A percentile compares a stretch with the other conserved stretches of the same genome.
Conservation (phyloP, 2,329 filamentous ascomycete genomes). For the Uncinocarpus reesii region DNA sequence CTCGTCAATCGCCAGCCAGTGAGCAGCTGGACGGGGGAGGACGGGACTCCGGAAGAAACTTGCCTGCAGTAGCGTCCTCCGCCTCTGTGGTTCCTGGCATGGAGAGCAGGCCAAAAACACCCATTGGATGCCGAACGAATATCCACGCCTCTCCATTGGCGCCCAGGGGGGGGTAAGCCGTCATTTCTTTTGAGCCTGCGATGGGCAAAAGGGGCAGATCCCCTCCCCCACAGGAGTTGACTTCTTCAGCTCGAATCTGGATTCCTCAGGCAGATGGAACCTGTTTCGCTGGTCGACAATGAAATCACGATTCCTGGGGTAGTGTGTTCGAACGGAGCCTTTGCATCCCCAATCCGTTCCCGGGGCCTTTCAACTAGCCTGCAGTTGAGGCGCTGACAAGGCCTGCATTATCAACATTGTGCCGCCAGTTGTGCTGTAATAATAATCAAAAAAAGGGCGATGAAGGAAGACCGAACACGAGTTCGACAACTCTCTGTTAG, state of each 20-base stretch:
- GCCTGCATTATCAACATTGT: background rate
- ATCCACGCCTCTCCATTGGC: background rate
- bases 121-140: background rate
- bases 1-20: slow-evolving; percentile 4
- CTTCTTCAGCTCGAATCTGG: background rate
- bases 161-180: background rate
- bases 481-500: background rate
- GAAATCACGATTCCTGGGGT: no score
- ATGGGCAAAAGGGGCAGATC: background rate
- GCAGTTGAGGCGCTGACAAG: no score
- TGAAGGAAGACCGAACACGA: slow-evolving; percentile 2
- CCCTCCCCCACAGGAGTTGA: no score
- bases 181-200: background rate
- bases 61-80: slow-evolving; percentile 16
- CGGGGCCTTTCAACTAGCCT: no score
- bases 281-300: background rate
- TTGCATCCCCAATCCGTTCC: no score
- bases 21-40: slow-evolving; percentile 9
- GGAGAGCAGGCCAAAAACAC: background rate
- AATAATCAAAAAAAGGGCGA: background rate
- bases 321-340: no score
- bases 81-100: slow-evolving; percentile 12
- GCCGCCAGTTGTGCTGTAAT: background rate
- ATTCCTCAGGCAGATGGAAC: slow-evolving; percentile 3
- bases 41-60: slow-evolving; percentile 13